These are phyloP conservation scores for Syzygium malaccense DNA, from an alignment of 441 rosid genomes.

Conservation along the genomic window DNA sequence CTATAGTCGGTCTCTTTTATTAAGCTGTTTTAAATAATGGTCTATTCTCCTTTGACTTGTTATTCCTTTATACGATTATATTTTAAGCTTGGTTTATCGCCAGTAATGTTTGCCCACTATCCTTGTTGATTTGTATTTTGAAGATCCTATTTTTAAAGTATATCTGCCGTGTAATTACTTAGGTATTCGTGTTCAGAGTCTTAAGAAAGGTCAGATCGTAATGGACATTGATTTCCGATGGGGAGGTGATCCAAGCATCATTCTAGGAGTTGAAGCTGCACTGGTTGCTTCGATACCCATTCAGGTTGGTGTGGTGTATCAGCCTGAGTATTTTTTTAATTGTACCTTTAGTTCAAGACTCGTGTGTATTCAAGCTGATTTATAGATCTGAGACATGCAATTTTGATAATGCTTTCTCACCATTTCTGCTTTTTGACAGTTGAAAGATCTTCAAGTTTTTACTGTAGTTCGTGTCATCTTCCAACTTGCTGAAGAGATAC, in stretches of 20 bases:
- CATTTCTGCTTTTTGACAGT: slow-evolving; percentile 29
- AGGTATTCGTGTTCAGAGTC: slow-evolving; percentile 97
- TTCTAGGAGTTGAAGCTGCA: slow-evolving; percentile 87
- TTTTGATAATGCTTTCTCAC: background rate
- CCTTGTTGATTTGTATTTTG: background rate
- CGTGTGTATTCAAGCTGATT: background rate
- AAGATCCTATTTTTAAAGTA: background rate
- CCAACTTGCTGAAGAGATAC: slow-evolving; percentile 97
- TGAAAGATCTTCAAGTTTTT: slow-evolving; percentile 96
- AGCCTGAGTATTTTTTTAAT: background rate
- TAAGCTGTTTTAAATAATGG: background rate
- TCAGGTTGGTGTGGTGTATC: slow-evolving; percentile 44
- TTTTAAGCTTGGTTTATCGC: background rate
- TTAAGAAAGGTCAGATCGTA: slow-evolving; percentile 82
- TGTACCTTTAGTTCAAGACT: background rate
- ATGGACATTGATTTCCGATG: slow-evolving; percentile 98
- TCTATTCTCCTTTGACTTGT: background rate
- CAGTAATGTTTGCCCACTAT: background rate
- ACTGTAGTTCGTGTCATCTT: slow-evolving; percentile 89
- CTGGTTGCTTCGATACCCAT: slow-evolving; percentile 96
- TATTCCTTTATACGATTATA: background rate
- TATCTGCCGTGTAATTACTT: background rate
- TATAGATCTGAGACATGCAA: background rate
- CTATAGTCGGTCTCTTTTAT: background rate
- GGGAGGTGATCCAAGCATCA: slow-evolving; percentile 97